Evolutionary conservation across 495 filamentous ascomycete genomes (phyloP), one percentile per base, ranked within the genome.

Genomic region (Penicillium steckii): DNA sequence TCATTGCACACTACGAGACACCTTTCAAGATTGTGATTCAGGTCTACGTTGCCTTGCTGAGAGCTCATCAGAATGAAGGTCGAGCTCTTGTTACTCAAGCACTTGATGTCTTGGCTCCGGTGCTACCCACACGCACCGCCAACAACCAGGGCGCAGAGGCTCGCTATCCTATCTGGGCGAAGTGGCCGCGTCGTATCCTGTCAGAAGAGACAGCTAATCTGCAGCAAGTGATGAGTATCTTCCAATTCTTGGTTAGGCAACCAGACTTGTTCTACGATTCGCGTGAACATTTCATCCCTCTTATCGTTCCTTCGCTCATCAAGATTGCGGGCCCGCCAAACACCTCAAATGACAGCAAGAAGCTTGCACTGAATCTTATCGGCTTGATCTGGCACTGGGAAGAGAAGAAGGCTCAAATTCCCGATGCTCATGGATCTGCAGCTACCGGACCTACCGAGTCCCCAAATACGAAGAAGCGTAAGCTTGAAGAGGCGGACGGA

Each of bases 1-100:
- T 99, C 75, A 96, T 97, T 55, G 89, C 90, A 0, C 87, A 94
- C 56, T 99, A 95, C 59, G 95, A 99, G 60, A 96, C 95, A 0
- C 95, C 95, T 1, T 80, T 88, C 44, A 97, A 97, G 77, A 97
- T 99, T 45, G 91, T 93, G 3, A 86, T 86, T 13, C 93, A 96
- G 63, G 91, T 97, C 33, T 97, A 97, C 60, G 84, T 90, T 46
- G 89, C 91, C 3, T 76, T 97, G 23, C 73, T 99, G 3, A 87
- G 88, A 65, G 94, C 95, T 1, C 94, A 95, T 59, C 91, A 96
- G 64, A 94, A 92, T 51, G 95, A 99, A 74, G 95, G 94, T 19
- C 81, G 91, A 53, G 84, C 91, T 18, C 78, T 99, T 38, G 91
- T 97, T 24, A 95, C 89, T 4, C 95, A 97, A 60, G 91, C 92